Evolutionary conservation across 2,329 filamentous ascomycete genomes (phyloP).

Genomic region (Aschersonia sp.): DNA sequence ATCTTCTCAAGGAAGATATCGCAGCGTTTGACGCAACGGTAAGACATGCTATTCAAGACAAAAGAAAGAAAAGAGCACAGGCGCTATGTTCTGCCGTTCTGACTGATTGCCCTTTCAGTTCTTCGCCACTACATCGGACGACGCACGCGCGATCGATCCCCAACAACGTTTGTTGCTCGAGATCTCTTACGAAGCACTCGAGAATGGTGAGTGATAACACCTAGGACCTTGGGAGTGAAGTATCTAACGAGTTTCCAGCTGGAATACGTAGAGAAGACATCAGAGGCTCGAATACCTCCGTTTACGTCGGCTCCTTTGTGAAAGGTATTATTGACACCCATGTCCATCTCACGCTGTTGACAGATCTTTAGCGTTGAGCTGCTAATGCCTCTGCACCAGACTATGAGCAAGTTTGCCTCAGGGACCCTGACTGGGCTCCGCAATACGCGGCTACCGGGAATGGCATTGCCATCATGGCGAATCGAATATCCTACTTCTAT

Average conservation of each 20-base stretch:
- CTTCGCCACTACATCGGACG: slow-evolving; percentile 33
- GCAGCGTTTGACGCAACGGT: slow-evolving; percentile 34
- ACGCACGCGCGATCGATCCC: slow-evolving; percentile 37
- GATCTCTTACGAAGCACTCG: slow-evolving; percentile 33
- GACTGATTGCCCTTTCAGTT: slow-evolving; percentile 20
- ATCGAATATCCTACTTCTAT: slow-evolving; percentile 40
- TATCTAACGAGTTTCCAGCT: slow-evolving; percentile 14
- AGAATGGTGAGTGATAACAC: slow-evolving; percentile 24
- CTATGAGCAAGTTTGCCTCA: slow-evolving; percentile 33
- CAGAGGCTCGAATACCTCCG: slow-evolving; percentile 27
- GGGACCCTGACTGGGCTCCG: slow-evolving; percentile 33
- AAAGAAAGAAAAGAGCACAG: neutral
- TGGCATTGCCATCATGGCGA: slow-evolving; percentile 37
- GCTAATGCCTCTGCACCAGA: slow-evolving; percentile 15
- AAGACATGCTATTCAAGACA: slow-evolving; percentile 7
- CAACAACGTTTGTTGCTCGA: slow-evolving; percentile 38
- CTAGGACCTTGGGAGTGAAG: no score
- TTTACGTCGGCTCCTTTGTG: slow-evolving; percentile 36
- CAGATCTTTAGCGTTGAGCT: neutral
- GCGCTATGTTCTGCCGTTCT: neutral
- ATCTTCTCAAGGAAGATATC: slow-evolving; percentile 33
- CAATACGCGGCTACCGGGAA: slow-evolving; percentile 38
- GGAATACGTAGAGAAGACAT: slow-evolving; percentile 28
- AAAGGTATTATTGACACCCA: slow-evolving; percentile 20
- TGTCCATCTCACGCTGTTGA: neutral